Percentiles rank a stretch among this genome's conserved stretches.
These are phyloP conservation scores for bread wheat (Triticum aestivum) DNA, from an alignment of 176 grass and related monocot species.

Conservation along the genomic window IWGSC_CS_RefSeq_v2.1 NC_057803.1:680184902-680185401, in stretches of 20 bases:
- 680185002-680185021: background rate
- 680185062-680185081: background rate
- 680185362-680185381: no score
- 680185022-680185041: slow-evolving; percentile 22
- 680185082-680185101: background rate
- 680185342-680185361: no score
- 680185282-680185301: no score
- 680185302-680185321: no score
- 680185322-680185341: no score
- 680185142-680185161: slow-evolving; percentile 34
- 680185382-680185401: no score
- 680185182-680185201: background rate
- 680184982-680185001: slow-evolving; percentile 1
- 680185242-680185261: background rate
- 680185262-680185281: background rate
- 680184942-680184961: slow-evolving; percentile 45
- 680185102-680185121: slow-evolving; percentile 23
- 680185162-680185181: slow-evolving; percentile 20
- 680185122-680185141: background rate
- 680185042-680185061: slow-evolving; percentile 24
- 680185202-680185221: background rate
- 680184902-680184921: slow-evolving; percentile 62
- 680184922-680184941: slow-evolving; percentile 60
- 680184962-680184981: slow-evolving; percentile 22
- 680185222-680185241: background rate